phyloP scores from a whole-genome alignment of 305 asterid genomes.

The Fraxinus sp. region DNA sequence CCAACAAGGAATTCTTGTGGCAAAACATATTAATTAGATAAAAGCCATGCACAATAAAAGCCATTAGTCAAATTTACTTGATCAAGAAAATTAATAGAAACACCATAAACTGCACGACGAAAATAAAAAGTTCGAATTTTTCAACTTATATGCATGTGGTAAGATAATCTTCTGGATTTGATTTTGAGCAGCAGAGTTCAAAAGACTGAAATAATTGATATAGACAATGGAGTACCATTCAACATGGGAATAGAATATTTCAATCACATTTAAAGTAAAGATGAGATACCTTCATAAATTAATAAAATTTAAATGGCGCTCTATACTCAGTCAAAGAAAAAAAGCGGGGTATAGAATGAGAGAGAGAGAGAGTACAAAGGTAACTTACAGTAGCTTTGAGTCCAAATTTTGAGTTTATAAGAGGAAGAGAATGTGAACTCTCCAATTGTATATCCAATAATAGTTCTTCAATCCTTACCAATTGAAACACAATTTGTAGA shows the following conservation, averaged over 20 bases:
- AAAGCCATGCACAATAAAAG: not conserved
- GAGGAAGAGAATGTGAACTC: not conserved
- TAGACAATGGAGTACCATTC: not conserved
- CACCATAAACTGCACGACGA: not conserved
- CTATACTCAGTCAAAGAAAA: not conserved
- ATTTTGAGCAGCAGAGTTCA: not conserved
- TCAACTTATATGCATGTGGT: not conserved
- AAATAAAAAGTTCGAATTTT: not conserved
- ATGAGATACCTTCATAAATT: not conserved
- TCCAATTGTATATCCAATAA: not conserved
- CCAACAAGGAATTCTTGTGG: not conserved
- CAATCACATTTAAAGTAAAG: not conserved
- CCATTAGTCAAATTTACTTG: not conserved
- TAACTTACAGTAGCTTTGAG: not conserved
- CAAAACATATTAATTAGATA: not conserved
- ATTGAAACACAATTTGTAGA: not conserved
- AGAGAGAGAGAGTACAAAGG: not conserved
- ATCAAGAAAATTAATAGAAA: constrained; percentile 6
- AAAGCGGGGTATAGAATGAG: not conserved
- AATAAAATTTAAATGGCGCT: not conserved
- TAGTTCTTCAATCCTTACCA: not conserved
- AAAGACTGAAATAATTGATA: not conserved
- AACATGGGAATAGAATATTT: not conserved
- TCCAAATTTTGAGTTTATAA: not conserved
- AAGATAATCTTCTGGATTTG: constrained; percentile 7